Evolutionary conservation across 768 basidiomycete species (phyloP).

Genomic region (Pleurotus sapidus): DNA sequence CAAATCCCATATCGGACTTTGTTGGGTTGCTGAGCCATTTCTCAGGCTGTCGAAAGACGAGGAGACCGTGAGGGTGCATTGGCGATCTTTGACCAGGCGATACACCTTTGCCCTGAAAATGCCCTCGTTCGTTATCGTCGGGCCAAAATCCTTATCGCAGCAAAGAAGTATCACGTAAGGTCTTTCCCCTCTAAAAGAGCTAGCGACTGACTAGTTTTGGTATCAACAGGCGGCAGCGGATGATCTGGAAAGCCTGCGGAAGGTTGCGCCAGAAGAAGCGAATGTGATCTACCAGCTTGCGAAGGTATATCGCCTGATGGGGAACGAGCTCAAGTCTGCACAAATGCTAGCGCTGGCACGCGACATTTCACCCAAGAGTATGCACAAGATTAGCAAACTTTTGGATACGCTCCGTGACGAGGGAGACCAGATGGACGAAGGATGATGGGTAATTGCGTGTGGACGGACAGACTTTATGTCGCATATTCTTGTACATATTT

Average conservation of each 20-base stretch:
- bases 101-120: conserved; percentile 78
- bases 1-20: conserved; percentile 12
- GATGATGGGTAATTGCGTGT: conserved; percentile 34
- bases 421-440: conserved; percentile 75
- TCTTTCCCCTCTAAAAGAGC: conserved; percentile 6
- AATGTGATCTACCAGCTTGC: conserved; percentile 97
- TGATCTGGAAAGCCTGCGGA: conserved; percentile 78
- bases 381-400: conserved; percentile 78
- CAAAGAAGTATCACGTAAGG: conserved; percentile 80
- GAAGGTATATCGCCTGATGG: conserved; percentile 81
- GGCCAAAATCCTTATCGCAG: conserved; percentile 84
- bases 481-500: conserved; percentile 1
- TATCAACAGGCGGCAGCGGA: conserved; percentile 47
- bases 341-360: conserved; percentile 86
- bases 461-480: neutral
- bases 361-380: conserved; percentile 91
- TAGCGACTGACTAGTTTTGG: neutral
- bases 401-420: conserved; percentile 69
- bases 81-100: conserved; percentile 78
- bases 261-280: conserved; percentile 89
- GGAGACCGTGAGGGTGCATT: conserved; percentile 77
- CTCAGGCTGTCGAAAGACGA: conserved; percentile 84
- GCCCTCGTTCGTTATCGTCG: conserved; percentile 93
- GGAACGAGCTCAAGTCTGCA: conserved; percentile 76
- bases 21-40: conserved; percentile 18